Conservation (phyloP, 179 eudicot genomes). For the Vitellaria paradoxa region DNA sequence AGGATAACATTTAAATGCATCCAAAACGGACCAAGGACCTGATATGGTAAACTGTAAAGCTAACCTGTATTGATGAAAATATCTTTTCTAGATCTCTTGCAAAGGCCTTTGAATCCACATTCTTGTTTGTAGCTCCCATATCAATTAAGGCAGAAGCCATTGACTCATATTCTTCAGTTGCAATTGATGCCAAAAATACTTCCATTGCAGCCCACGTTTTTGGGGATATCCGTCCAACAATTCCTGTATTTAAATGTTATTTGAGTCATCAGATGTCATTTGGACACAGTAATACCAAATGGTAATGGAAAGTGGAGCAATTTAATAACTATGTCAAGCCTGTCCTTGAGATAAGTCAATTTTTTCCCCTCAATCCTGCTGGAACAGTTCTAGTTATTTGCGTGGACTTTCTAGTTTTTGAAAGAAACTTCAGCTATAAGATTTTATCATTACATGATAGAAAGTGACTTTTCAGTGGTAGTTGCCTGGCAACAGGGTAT, state of each 20-base stretch:
- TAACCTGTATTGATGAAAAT: conserved; percentile 82
- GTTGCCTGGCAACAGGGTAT: background rate
- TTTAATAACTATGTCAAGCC: background rate
- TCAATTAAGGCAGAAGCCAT: conserved; percentile 92
- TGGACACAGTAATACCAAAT: conserved; percentile 1
- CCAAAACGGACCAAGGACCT: background rate
- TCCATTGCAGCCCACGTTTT: conserved; percentile 96
- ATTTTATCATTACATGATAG: background rate
- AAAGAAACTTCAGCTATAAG: background rate
- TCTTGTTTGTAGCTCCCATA: conserved; percentile 86
- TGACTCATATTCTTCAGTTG: conserved; percentile 76
- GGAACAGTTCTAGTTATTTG: background rate
- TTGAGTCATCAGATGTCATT: background rate
- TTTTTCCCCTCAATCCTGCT: too few species aligned
- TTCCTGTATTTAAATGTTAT: conserved; percentile 48
- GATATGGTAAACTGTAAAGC: conserved; percentile 10
- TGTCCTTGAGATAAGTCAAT: background rate
- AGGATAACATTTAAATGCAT: too few species aligned
- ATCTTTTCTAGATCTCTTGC: conserved; percentile 82
- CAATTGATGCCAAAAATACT: conserved; percentile 73
- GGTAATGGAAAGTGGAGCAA: background rate
- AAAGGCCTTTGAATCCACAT: conserved; percentile 75
- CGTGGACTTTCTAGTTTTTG: too few species aligned
- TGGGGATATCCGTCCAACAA: conserved; percentile 96
- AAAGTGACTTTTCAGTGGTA: background rate